Evolutionary conservation across 2,329 filamentous ascomycete species (phyloP), one percentile per base, ranked within the genome.

Genomic region (Cercospora brassicicola): DNA sequence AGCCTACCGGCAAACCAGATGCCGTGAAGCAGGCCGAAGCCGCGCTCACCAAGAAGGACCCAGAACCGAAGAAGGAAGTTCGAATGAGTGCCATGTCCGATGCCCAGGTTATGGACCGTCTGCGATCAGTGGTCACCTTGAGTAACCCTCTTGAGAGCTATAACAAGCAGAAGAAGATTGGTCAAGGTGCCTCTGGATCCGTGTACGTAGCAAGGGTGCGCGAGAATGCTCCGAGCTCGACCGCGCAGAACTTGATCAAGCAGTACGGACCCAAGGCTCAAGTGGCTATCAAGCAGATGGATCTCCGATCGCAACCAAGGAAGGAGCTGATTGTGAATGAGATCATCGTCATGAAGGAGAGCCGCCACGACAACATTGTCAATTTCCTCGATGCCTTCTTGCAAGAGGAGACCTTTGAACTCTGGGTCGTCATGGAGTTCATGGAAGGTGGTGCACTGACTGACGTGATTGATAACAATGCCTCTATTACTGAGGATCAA

Each of bases 381-480:
- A 99, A 99, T 82, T 99, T 97, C 83, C 84, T 99, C 36, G 95
- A 99, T 75, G 94, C 94, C 3, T 99, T 98, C 85, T 83, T 99
- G 77, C 92, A 95, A 76, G 96, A 97, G 80, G 94, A 95, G 80
- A 93, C 92, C 76, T 88, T 91, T 64, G 95, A 99, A 80, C 87
- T 99, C n/a, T 99, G 95, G 95, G 93, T 99, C 10, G 94, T 99
- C 62, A 97, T 99, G 95, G 95, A 99, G 83, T 99, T 94, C 77
- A 99, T 99, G 95, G 95, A 99, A 82, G 95, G 95, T 75, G 95
- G 95, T 82, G 92, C 95, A 70, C 83, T 99, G 79, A 99, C 95
- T 1, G 95, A 99, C 84, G 93, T 99, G 69, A 99, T 99, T 81
- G 95, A 99, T 81, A 97, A 98, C 83, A 99, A 98, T 81, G 88